A percentile compares a stretch with the other conserved stretches of the same genome.
Conservation (phyloP, 2,329 filamentous ascomycete genomes). For the Fusarium acutatum region DNA sequence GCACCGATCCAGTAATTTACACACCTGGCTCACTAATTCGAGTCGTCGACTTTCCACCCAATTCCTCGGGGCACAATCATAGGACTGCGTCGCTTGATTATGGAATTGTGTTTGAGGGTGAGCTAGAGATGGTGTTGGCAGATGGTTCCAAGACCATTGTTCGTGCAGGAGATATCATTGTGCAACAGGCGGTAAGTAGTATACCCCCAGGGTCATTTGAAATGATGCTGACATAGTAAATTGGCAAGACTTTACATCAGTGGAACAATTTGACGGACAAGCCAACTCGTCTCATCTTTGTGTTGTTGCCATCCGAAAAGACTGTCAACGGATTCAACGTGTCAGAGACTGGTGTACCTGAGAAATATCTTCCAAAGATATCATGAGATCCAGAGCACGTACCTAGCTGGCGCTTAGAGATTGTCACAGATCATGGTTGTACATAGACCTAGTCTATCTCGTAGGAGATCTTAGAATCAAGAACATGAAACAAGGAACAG, state of each 20-base stretch:
- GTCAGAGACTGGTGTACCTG: not conserved
- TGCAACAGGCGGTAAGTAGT: not conserved
- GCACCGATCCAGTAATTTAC: not conserved
- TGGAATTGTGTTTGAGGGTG: not conserved
- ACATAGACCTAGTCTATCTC: fast-evolving
- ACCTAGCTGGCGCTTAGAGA: fast-evolving
- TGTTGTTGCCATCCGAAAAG: not conserved
- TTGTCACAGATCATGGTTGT: not conserved
- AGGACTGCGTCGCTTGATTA: not conserved
- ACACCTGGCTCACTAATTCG: not conserved
- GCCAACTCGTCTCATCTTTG: not conserved
- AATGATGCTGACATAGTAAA: not conserved
- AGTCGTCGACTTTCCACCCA: not conserved
- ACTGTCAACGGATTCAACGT: not conserved
- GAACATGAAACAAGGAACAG: too few species aligned
- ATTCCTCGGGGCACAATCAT: not conserved
- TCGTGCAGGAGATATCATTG: not conserved
- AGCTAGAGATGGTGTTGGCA: not conserved
- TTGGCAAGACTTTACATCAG: not conserved
- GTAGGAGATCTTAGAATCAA: not conserved
- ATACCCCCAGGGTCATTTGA: too few species aligned
- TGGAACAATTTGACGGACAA: not conserved
- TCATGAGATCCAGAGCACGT: not conserved
- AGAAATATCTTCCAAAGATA: not conserved
- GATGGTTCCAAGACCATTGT: not conserved